phyloP scores from a whole-genome alignment of 345 rosid genomes.

The Populus pruinosa region DNA sequence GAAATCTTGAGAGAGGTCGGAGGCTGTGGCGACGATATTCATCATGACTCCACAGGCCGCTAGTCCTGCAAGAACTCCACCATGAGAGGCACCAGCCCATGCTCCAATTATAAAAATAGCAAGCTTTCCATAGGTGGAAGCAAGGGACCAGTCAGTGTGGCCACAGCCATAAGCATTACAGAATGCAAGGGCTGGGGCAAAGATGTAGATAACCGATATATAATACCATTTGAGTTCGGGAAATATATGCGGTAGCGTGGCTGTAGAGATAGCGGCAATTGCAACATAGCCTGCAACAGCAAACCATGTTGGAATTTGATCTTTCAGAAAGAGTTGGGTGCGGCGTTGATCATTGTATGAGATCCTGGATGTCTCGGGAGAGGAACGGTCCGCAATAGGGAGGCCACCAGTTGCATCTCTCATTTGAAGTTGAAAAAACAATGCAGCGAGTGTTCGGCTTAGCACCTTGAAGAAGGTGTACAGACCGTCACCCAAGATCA shows the following conservation, averaged over 20 bases:
- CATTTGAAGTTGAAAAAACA: not conserved
- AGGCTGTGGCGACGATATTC: conserved; percentile 28
- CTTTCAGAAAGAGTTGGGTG: conserved; percentile 19
- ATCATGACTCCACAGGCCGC: conserved; percentile 34
- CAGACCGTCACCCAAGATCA: conserved; percentile 1
- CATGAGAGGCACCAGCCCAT: conserved; percentile 19
- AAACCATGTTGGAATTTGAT: conserved; percentile 25
- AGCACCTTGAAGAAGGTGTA: not conserved
- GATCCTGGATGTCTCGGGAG: conserved; percentile 22
- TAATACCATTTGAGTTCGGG: conserved; percentile 29
- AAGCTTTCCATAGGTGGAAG: conserved; percentile 21
- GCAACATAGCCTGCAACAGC: conserved; percentile 9
- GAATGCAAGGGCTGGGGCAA: conserved; percentile 21
- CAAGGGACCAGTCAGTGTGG: conserved; percentile 27
- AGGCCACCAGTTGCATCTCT: not conserved
- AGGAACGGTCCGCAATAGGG: not conserved
- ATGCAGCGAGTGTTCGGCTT: not conserved
- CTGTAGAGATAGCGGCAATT: conserved; percentile 18
- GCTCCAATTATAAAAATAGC: conserved; percentile 26
- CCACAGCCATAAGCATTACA: conserved; percentile 36
- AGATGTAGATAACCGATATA: conserved; percentile 12
- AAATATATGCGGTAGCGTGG: conserved; percentile 18
- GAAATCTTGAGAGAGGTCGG: conserved; percentile 29
- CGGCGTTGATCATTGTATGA: conserved; percentile 23
- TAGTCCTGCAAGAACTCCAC: conserved; percentile 24